Base-by-base conservation (phyloP, 768 basidiomycete genomes). In the Panaeolus papilionaceus region DNA sequence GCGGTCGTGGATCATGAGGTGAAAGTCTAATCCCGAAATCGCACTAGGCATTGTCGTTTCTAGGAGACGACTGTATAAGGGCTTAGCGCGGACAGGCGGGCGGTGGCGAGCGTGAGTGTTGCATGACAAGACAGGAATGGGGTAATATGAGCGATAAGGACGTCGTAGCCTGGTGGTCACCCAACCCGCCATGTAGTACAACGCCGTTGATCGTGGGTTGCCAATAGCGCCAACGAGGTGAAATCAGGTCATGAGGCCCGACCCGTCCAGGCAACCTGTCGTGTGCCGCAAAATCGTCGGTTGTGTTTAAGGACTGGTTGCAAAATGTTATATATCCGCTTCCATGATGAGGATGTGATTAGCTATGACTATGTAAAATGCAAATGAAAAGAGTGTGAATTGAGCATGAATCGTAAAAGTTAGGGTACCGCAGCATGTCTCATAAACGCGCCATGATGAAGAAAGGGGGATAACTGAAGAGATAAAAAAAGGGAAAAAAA, bases 241-340 rank as follows among this genome's bases (percentile, higher is more conserved):
- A 49, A 49, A 49, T 23, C 33, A 16, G 42, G 16, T 18, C 18
- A 14, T 40, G 42, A 20, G 28, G 1, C 1, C 3, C 28, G 20
- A 51, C 49, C 8, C 26, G 23, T 51, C 5, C 49, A 51, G 26
- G 45, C 45, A 33, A 47, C 47, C 23, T 49, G 18, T 18, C 47
- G 47, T 20, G 23, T 49, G 47, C n/a, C 4, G n/a, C 1, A 12
- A 8, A 39, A 39, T 39, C 38, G 39, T 5, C 3, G 39, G 39
- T 14, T 8, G 8, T 9, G 9, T 40, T 14, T 40, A 33, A 33
- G 28, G 2, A 14, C 7, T 14, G 14, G 2, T 18, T 49, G 47
- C 20, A 49, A 49, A 49, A 58, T 58, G 20, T 58, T 58, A 23
- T 16, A 58, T 58, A 58, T 58, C 54, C 54, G 49, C 14, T 58